Conservation (phyloP, 768 basidiomycete species). For the Cyathus striatus region DNA sequence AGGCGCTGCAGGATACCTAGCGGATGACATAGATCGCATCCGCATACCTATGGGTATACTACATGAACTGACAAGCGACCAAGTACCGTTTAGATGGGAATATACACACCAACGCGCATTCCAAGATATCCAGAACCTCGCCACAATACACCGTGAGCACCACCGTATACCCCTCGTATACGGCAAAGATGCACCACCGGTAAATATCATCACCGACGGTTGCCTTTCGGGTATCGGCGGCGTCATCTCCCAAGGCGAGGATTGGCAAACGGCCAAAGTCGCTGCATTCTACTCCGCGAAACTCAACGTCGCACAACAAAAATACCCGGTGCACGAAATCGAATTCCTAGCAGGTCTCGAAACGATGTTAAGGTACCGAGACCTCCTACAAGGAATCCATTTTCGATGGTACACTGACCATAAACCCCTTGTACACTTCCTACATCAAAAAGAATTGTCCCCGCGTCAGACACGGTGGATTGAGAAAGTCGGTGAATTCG, state of each 20-base stretch:
- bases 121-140: no score
- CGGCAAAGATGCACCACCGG: no score
- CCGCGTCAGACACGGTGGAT: conserved; percentile 25
- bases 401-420: conserved; percentile 19
- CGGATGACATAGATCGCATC: neutral
- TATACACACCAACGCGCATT: no score
- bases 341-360: conserved; percentile 23
- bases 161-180: no score
- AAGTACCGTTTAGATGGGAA: no score
- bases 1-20: neutral
- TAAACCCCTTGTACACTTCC: conserved; percentile 15
- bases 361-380: conserved; percentile 10
- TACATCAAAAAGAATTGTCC: conserved; percentile 22
- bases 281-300: conserved; percentile 23
- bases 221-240: conserved; percentile 14
- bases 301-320: conserved; percentile 18
- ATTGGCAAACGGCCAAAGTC: conserved; percentile 7
- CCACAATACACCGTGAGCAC: no score
- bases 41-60: neutral
- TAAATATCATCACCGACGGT: no score
- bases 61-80: neutral
- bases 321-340: conserved; percentile 26
- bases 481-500: conserved; percentile 25
- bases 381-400: conserved; percentile 13
- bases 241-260: conserved; percentile 4